Base-by-base conservation (phyloP, 306 rosid genomes). In the Adenanthera pavonina region DNA sequence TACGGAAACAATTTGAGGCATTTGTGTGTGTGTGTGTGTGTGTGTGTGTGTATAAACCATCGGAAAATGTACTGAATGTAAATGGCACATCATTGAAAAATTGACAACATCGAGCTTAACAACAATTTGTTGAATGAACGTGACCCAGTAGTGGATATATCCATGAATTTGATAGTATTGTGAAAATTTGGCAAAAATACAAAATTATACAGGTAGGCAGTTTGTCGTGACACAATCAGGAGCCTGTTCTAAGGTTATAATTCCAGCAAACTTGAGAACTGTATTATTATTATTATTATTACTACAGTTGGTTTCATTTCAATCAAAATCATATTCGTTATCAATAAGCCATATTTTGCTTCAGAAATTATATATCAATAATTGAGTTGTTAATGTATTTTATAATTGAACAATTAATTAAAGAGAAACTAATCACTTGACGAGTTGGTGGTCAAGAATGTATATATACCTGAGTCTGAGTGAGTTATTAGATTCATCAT, bases 201-300 rank as follows among this genome's bases (percentile, higher is more conserved):
- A 91, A 91, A 84, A 67, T 61, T 47, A 85, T 84, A 91, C 91
- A 89, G 91, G 84, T 87, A 77, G 86, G 93, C 92, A 81, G 9
- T 38, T 91, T 89, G 93, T 88, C 92, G 78, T 80, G 71, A 83
- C 83, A 67, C 81, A 35, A 25, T 80, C 76, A 81, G 17, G 84
- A 43, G 33, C 34, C 75, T 75, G 41, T 76, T 59, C 53, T 54
- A 20, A 82, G 72, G 57, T 16, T 70, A 57, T 25, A 25, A 25
- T 49, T 72, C 82, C 67, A 61, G 51, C 68, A 51, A 82, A 44
- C 54, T 44, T 48, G 34, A 44, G 77, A 11, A 68, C 85, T 15
- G 81, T 68, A 33, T 76, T 56, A 40, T 69, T 76, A 25, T 25
- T 25, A 25, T 25, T 25, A 25, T 25, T 25, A 25, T 25, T 25